Conservation (phyloP, 148 eudicot species). For the Amaranthus hypochondriacus region DNA sequence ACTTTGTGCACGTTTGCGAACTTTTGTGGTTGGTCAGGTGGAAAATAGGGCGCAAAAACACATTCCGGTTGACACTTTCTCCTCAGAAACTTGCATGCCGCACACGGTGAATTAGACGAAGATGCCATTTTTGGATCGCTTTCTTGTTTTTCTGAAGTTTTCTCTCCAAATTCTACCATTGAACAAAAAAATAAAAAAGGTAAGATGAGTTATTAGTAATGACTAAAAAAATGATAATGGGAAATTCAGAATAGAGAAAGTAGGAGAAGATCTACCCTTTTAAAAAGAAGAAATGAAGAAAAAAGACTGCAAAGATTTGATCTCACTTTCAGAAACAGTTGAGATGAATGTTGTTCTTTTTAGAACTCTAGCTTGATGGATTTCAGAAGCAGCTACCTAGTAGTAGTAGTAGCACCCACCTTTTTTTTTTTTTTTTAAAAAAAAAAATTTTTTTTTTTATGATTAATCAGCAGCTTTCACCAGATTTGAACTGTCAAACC, state of each 20-base stretch:
- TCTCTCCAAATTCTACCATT: not conserved
- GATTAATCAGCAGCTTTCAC: conserved; percentile 12
- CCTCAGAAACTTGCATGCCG: conserved; percentile 84
- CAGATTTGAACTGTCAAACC: conserved; percentile 23
- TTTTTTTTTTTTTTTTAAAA: no score
- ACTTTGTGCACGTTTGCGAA: conserved; percentile 83
- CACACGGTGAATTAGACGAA: conserved; percentile 74
- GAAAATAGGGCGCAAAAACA: conserved; percentile 80
- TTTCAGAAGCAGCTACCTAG: conserved; percentile 7
- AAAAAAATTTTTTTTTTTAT: conserved; percentile 4
- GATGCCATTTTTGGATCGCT: conserved; percentile 36
- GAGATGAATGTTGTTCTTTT: conserved; percentile 13
- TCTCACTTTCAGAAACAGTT: conserved; percentile 28
- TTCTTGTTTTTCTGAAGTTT: not conserved
- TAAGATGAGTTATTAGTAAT: not conserved
- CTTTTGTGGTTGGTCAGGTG: conserved; percentile 84
- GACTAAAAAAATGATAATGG: not conserved
- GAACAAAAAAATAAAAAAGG: not conserved
- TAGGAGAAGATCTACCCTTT: conserved; percentile 7
- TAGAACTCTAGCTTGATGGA: conserved; percentile 12
- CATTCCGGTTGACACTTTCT: conserved; percentile 85
- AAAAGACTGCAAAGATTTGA: conserved; percentile 21
- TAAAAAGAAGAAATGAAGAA: not conserved
- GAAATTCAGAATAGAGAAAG: not conserved
- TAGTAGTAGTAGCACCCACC: conserved; percentile 4